Evolutionary conservation across 441 rosid genomes (phyloP).

Genomic region (Erysimum pusillum): DNA sequence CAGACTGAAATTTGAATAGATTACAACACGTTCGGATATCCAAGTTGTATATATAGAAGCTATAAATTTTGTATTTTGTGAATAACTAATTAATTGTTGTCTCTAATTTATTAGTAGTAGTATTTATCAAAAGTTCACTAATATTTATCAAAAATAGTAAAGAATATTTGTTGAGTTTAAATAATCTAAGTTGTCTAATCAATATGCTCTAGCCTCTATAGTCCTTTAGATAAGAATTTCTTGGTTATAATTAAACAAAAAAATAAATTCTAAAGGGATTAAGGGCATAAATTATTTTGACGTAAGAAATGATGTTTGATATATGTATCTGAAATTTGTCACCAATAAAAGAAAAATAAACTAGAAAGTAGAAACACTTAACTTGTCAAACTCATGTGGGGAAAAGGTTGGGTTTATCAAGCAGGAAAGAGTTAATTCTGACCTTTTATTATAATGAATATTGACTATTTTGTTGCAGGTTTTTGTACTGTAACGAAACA

Average conservation of each 20-base stretch:
- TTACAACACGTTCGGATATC: not conserved
- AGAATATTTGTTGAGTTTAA: not conserved
- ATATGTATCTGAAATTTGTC: not conserved
- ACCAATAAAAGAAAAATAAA: not conserved
- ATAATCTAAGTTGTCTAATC: not conserved
- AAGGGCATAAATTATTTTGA: not conserved
- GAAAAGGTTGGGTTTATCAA: slow-evolving; percentile 38
- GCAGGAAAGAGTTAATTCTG: slow-evolving; percentile 25
- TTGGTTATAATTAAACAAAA: not conserved
- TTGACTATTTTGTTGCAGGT: slow-evolving; percentile 30
- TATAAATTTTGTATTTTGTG: not conserved
- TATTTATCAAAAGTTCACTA: not conserved
- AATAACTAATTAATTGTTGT: not conserved
- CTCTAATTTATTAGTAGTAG: not conserved
- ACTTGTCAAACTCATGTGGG: slow-evolving; percentile 38
- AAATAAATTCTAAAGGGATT: not conserved
- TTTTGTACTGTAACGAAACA: slow-evolving; percentile 35
- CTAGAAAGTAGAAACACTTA: not conserved
- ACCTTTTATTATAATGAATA: slow-evolving; percentile 18
- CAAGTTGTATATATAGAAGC: not conserved
- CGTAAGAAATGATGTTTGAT: not conserved
- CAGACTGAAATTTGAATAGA: slow-evolving; percentile 26
- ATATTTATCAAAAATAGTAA: not conserved
- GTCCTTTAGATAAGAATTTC: not conserved
- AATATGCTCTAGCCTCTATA: not conserved